Evolutionary conservation across 208 protist species (phyloP), one percentile per base, ranked within the genome.

Genomic region (Acanthamoeba sp.): DNA sequence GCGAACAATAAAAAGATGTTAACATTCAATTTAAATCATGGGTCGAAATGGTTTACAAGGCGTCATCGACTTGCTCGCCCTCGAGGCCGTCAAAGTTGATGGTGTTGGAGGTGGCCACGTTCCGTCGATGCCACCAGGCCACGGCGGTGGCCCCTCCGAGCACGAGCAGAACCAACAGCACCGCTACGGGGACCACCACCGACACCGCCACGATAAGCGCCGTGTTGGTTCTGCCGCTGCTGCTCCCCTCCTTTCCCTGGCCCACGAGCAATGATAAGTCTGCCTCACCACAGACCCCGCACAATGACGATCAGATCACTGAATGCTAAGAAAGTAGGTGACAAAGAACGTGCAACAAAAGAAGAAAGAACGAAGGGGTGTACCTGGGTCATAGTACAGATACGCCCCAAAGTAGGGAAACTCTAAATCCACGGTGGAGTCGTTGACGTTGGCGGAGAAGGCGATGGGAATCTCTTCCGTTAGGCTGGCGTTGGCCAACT

Each of bases 61-160:
- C 50, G 2, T 57, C 50, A 22, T 16, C 22, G 50, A 16, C 50
- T 20, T 57, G 12, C 12, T 57, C 50, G 50, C 18, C 18, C 50
- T 57, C 50, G 50, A 22, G 50, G 7, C 50, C 50, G 50, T 66
- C 59, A 10, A 66, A 66, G n/a, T 10, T 66, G 59, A 66, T 66
- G 59, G 27, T 10, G 24, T 12, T 1, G 59, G 27, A 34, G 27
- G 1, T 32, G 59, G 59, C 59, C 27, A 27, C 59, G n/a, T 27
- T 66, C 59, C 69, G 69, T 45, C 69, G 69, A 12, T 34, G 69
- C 69, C 69, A 78, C 38, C 69, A 78, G 69, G 69, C 69, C 69
- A 78, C 10, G 32, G 69, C 29, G 7, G 29, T n/a, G 34, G 36
- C 69, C 34, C 69, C 69, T 0, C 34, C 69, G 5, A 78, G 16